Evolutionary conservation across 306 rosid species (phyloP), one percentile per base, ranked within the genome.

Genomic region (Rubus parviflorus): DNA sequence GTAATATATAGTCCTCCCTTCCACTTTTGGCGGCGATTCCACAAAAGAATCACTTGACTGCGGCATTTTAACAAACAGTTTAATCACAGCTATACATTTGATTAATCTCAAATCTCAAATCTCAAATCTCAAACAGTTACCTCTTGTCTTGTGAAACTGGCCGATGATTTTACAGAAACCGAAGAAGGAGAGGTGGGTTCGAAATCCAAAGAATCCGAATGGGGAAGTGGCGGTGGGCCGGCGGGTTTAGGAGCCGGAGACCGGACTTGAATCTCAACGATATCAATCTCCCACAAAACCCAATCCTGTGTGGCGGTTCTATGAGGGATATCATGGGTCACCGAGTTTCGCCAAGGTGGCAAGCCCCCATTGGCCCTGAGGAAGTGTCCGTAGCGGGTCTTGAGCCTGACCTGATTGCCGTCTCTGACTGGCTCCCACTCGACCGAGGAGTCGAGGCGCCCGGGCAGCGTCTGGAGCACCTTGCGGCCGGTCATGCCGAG

Each of bases 291-390:
- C 99, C 97, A 95, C 47, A 90, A 63, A 46, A 95, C 48, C 99
- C 99, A 92, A 63, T 95, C 97, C 80, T 90, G 99, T 0, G 97
- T 95, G 0, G 76, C 77, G 15, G 97, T 87, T 63, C 97, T 79
- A 8, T 86, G 91, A 0, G 99, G 99, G 20, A 88, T 71, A 48
- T 95, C 99, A 58, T 91, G 97, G 22, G 99, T 95, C 9, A 95
- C 88, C 4, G 97, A 88, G 83, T 95, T 92, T 22, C 96, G 64
- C 99, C 99, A 95, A 1, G 97, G 97, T 0, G 99, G 99, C 22
- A 95, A 7, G 0, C 97, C 97, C 0, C 97, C 97, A 49, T 95
- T 95, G 3, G 91, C 99, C 12, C 99, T 79, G 45, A 95, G 73
- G 73, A 92, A 95, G 54, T 95, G 80, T 0, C 97, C 99, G 41